Conservation (phyloP, 2,329 filamentous ascomycete species). For the Pseudogymnoascus destructans region DNA sequence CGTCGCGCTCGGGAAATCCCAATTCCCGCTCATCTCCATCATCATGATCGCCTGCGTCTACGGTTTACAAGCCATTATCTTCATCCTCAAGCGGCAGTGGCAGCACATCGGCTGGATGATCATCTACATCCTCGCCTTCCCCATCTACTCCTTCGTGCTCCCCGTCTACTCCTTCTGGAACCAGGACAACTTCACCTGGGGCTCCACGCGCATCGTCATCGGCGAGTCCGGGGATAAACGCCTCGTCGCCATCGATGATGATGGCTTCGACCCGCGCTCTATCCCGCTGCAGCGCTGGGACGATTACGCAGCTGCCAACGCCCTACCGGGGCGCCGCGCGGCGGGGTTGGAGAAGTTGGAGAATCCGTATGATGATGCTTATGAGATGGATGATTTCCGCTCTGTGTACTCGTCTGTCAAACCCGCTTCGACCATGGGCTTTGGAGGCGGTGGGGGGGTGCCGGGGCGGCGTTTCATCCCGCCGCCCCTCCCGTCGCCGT, state of each 20-base stretch:
- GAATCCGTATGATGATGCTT: constrained; percentile 59
- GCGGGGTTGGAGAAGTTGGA: constrained; percentile 47
- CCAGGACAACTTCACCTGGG: constrained; percentile 99
- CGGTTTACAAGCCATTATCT: constrained; percentile 91
- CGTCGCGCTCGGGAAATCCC: constrained; percentile 53
- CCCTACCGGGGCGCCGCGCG: constrained; percentile 81
- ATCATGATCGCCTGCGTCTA: constrained; percentile 91
- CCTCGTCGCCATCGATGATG: constrained; percentile 73
- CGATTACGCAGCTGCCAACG: constrained; percentile 79
- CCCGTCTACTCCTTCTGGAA: constrained; percentile 96
- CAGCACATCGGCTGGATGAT: constrained; percentile 99
- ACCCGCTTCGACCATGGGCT: constrained; percentile 74
- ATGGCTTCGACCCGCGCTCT: constrained; percentile 78
- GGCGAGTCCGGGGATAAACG: constrained; percentile 87
- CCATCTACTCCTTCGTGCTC: constrained; percentile 79
- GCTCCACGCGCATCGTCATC: constrained; percentile 93
- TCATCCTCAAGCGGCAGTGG: constrained; percentile 93
- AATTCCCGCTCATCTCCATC: constrained; percentile 77
- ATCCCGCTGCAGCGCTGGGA: constrained; percentile 96
- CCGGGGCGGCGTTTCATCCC: constrained; percentile 44
- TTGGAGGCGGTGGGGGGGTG: constrained; percentile 44
- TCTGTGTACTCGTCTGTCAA: constrained; percentile 90
- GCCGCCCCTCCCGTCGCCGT: constrained; percentile 66
- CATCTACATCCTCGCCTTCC: constrained; percentile 81
- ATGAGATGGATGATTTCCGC: constrained; percentile 97